Evolutionary conservation across 176 grass and related monocot species (phyloP), one percentile per base, ranked within the genome.

Genomic region (Puccinellia tenuiflora): DNA sequence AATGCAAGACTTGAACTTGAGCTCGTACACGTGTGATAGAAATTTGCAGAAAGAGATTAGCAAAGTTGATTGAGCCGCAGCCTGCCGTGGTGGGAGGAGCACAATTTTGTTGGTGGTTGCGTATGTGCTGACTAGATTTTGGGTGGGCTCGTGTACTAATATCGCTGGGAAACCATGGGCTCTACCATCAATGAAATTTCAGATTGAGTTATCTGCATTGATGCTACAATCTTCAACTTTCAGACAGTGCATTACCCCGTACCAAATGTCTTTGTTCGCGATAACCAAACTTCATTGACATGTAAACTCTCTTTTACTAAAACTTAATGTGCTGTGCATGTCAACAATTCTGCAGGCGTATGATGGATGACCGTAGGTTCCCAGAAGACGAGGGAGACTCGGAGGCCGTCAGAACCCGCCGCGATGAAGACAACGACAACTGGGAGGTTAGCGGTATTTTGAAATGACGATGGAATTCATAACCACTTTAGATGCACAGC

Each of bases 291-390:
- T 48, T 83, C 7, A 60, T 46, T 14, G 39, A 7, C 39, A 73
- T 47, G 18, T 0, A 14, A 34, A 20, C 11, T 15, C 11, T 34
- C 4, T 12, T 46, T 40, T 55, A 5, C 18, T 45, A 77, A 71
- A 77, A 72, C 3, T 53, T 34, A 72, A 30, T 26, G n/a, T n/a
- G n/a, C n/a, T 42, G 1, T 67, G 5, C 46, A 21, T 40, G 37
- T 29, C 4, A 13, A 81, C 43, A 51, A 71, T 18, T 8, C 1
- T 83, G 24, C 50, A 90, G 88, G 68, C 84, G 88, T 30, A 90
- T 90, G 88, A 83, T 90, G 84, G 88, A 83, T 11, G 84, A 90
- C 42, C 88, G 83, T 5, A 94, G 92, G 78, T 91, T 88, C 76
- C 75, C 63, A 6, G 86, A 90, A 78, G 65, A 88, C 16, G 80